These are phyloP conservation scores for Cyberlindnera mrakii DNA, from an alignment of 805 yeast species.

Conservation along the genomic window DNA sequence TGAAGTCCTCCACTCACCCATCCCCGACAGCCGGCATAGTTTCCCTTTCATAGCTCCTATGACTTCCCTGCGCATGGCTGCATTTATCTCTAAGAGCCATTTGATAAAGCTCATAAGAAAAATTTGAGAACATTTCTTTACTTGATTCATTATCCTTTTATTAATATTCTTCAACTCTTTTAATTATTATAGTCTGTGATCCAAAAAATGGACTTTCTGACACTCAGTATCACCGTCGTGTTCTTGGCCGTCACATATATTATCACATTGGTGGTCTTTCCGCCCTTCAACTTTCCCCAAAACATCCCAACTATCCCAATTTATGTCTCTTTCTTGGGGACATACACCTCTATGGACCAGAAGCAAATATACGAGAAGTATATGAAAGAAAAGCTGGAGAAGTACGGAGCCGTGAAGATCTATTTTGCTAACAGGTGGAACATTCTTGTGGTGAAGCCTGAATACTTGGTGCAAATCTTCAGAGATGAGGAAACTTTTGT, in stretches of 20 bases:
- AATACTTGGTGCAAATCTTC: slow-evolving; percentile 38
- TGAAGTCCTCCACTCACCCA: no score
- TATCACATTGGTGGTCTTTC: slow-evolving; percentile 23
- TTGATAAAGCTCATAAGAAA: no score
- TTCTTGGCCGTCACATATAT: slow-evolving; percentile 1
- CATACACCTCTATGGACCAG: slow-evolving; percentile 41
- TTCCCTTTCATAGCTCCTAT: no score
- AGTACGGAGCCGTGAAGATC: slow-evolving; percentile 51
- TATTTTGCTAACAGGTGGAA: slow-evolving; percentile 62
- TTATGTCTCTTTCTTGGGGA: slow-evolving; percentile 46
- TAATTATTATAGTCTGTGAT: not conserved
- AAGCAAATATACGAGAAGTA: slow-evolving; percentile 37
- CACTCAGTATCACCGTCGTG: not conserved
- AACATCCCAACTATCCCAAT: slow-evolving; percentile 59
- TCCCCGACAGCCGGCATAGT: no score
- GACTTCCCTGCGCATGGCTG: no score
- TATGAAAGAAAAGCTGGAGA: slow-evolving; percentile 38
- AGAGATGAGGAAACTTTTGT: slow-evolving; percentile 45
- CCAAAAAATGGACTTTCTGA: not conserved
- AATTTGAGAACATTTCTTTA: no score
- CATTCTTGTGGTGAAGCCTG: slow-evolving; percentile 44
- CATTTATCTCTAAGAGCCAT: no score
- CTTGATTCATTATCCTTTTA: no score
- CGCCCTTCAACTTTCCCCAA: slow-evolving; percentile 46
- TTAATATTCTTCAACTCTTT: no score